Conservation (phyloP, 306 rosid genomes). For the Prunus campanulata region DNA sequence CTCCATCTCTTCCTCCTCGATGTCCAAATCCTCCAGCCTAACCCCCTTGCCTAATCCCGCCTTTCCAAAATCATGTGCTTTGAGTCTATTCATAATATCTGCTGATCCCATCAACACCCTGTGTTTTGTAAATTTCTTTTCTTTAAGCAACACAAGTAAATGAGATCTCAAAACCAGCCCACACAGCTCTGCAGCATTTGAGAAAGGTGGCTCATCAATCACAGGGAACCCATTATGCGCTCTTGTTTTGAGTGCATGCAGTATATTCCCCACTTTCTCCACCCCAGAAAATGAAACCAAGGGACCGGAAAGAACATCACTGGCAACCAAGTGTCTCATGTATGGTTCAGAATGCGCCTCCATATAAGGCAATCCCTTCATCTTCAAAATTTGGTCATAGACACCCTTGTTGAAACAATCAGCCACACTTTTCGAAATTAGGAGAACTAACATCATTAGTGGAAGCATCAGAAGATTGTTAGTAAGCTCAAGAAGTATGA, state of each 20-base stretch:
- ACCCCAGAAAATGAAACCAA: conserved; percentile 55
- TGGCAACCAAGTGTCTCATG: conserved; percentile 63
- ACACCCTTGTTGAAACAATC: conserved; percentile 75
- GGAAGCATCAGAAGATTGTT: conserved; percentile 73
- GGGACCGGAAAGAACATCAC: conserved; percentile 71
- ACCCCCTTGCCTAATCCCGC: conserved; percentile 80
- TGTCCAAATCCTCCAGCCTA: conserved; percentile 64
- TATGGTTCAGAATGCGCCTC: conserved; percentile 77
- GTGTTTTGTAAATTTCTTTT: conserved; percentile 49
- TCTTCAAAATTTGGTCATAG: conserved; percentile 68
- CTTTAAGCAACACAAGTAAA: conserved; percentile 69
- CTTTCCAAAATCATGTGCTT: conserved; percentile 70
- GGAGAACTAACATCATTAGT: conserved; percentile 70
- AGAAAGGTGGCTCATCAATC: conserved; percentile 79
- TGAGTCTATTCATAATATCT: conserved; percentile 34
- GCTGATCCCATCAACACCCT: conserved; percentile 26
- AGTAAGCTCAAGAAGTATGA: conserved; percentile 80
- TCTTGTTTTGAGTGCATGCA: conserved; percentile 39
- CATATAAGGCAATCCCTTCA: conserved; percentile 72
- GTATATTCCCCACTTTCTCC: conserved; percentile 64
- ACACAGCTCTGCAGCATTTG: conserved; percentile 62
- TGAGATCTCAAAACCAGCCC: conserved; percentile 85
- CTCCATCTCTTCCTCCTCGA: conserved; percentile 59
- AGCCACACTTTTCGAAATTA: conserved; percentile 67
- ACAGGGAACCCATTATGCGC: conserved; percentile 86